Percentiles rank a stretch among this genome's conserved stretches.
Evolutionary conservation across 2,329 filamentous ascomycete species (phyloP).

Genomic region (Curvularia lunata): DNA sequence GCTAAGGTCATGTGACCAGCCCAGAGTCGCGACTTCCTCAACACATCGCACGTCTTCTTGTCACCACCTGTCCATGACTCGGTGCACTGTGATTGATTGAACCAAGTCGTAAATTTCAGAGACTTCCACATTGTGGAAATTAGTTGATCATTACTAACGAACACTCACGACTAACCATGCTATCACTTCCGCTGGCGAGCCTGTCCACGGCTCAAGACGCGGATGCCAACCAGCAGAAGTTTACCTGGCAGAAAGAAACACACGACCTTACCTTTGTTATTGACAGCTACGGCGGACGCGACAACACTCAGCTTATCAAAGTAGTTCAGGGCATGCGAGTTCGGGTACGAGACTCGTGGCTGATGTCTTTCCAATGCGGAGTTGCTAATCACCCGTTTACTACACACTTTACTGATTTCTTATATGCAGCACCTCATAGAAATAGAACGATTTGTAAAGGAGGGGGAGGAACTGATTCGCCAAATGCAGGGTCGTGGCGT

Average conservation of each 20-base stretch:
- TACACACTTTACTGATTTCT: slow-evolving; percentile 13
- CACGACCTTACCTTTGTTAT: slow-evolving; percentile 42
- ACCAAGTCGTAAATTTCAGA: not conserved
- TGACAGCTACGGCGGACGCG: slow-evolving; percentile 39
- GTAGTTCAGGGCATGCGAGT: slow-evolving; percentile 51
- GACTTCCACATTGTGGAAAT: not conserved
- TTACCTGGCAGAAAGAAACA: slow-evolving; percentile 47
- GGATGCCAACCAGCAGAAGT: slow-evolving; percentile 32
- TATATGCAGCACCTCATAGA: slow-evolving; percentile 31
- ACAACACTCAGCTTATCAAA: slow-evolving; percentile 45
- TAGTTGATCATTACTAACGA: slow-evolving; percentile 10
- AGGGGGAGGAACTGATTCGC: slow-evolving; percentile 27
- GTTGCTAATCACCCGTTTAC: not conserved
- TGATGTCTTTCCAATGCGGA: slow-evolving; percentile 1
- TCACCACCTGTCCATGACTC: not conserved
- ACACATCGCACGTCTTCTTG: not conserved
- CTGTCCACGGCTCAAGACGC: slow-evolving; percentile 44
- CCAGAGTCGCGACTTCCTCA: slow-evolving; percentile 24
- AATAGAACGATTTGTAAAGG: slow-evolving; percentile 30
- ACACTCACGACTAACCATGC: slow-evolving; percentile 26
- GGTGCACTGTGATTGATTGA: not conserved
- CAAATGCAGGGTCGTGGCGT: slow-evolving; percentile 34
- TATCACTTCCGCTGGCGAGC: slow-evolving; percentile 42
- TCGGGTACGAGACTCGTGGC: slow-evolving; percentile 48
- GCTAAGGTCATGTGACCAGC: slow-evolving; percentile 27